Base-by-base conservation (phyloP, 2,329 filamentous ascomycete genomes). In the Neonectria hederae region DNA sequence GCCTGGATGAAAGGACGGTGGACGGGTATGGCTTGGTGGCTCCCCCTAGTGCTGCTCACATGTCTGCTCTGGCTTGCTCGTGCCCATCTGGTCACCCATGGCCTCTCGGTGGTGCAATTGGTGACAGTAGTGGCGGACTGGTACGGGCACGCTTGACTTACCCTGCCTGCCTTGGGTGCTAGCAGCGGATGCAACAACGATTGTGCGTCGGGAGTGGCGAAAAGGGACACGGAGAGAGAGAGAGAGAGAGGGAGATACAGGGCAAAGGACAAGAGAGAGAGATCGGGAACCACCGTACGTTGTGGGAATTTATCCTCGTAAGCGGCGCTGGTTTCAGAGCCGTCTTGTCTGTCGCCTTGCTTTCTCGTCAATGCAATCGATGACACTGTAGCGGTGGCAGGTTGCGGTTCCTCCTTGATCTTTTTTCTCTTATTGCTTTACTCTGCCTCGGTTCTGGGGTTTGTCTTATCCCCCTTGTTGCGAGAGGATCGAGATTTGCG, bases 151-250 rank as follows among this genome's bases (percentile, higher is more conserved):
- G 55, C 30, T 28, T 48, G 38, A 58, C 55, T 58, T 51, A 58
- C 55, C 32, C 55, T 59, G 45, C 17, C 19, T 42, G 24, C 7
- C 24, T 57, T 32, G 45, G 22, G 55, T 58, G 32, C 30, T 13
- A 13, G 30, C 30, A 32, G 45, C 55, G 55, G 55, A 58, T 58
- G 45, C n/a, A n/a, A n/a, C 49, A 42, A 58, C 55, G 32, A 42
- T 51, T 58, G 32, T 38, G 35, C 32, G 55, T 42, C 45, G 35
- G 17, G 38, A 30, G 45, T 30, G 55, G 45, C 45, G 24, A 51
- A 42, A 22, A 28, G 13, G 22, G 21, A 32, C n/a, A n/a, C n/a
- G n/a, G n/a, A n/a, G n/a, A n/a, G n/a, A n/a, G n/a, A n/a, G n/a
- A n/a, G n/a, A n/a, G n/a, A 19, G 4, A 13, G 3, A 9, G 22